Percentiles rank a stretch among this genome's conserved stretches.
phyloP scores from a whole-genome alignment of 345 rosid species.

The Mercurialis annua region DNA sequence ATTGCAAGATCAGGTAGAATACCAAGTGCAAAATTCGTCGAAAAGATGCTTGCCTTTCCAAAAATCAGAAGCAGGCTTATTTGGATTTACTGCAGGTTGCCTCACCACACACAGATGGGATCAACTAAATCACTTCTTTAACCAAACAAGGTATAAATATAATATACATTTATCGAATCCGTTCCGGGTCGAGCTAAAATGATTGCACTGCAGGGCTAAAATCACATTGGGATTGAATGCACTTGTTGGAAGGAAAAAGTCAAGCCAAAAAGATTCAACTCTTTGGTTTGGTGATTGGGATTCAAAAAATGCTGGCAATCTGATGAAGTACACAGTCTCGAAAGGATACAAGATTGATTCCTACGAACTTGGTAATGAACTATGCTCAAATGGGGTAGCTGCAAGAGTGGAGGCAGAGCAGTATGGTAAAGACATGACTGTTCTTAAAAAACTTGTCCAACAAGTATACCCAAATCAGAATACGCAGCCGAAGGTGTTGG shows the following conservation, averaged over 20 bases:
- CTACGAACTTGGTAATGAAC: constrained; percentile 60
- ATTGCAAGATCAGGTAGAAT: constrained; percentile 50
- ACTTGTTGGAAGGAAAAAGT: constrained; percentile 33
- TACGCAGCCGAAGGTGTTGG: not conserved
- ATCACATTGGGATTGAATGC: constrained; percentile 52
- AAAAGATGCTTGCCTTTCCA: constrained; percentile 32
- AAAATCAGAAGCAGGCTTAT: constrained; percentile 20
- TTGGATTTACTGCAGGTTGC: constrained; percentile 54
- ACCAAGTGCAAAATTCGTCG: constrained; percentile 33
- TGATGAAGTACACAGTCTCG: constrained; percentile 42
- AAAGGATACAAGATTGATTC: constrained; percentile 58
- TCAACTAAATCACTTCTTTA: constrained; percentile 38
- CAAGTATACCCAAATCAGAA: constrained; percentile 33
- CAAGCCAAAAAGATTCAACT: not conserved
- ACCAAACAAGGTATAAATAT: constrained; percentile 42
- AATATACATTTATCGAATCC: too few relatives aligned
- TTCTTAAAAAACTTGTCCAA: constrained; percentile 30
- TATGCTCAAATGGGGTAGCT: constrained; percentile 41
- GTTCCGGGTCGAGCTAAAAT: too few relatives aligned
- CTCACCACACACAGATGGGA: constrained; percentile 56
- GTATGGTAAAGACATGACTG: constrained; percentile 40
- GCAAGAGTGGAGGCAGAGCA: constrained; percentile 37
- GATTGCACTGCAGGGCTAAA: constrained; percentile 26
- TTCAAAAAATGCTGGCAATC: constrained; percentile 35
- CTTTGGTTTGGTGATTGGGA: constrained; percentile 49